A percentile compares a stretch with the other conserved stretches of the same genome.
Conservation (phyloP, 2,329 filamentous ascomycete species). For the Alternaria gansuensis region DNA sequence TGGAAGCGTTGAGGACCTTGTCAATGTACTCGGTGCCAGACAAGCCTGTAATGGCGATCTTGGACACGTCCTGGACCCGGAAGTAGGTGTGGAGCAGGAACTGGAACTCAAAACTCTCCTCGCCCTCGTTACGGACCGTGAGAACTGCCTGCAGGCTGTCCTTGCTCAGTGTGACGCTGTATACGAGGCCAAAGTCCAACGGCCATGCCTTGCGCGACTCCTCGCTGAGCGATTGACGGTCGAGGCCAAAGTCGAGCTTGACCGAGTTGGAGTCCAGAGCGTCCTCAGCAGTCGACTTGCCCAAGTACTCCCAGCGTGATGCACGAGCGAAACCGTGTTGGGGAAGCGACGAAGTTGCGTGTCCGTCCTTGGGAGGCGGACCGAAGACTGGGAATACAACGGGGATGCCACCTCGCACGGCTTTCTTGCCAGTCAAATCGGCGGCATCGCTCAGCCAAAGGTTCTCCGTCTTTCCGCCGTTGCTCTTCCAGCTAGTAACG, state of each 20-base stretch:
- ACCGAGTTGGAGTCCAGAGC: slow-evolving; percentile 66
- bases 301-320: slow-evolving; percentile 91
- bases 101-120: slow-evolving; percentile 87
- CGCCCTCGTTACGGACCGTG: slow-evolving; percentile 87
- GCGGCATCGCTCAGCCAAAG: slow-evolving; percentile 85
- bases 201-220: slow-evolving; percentile 79
- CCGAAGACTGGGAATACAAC: slow-evolving; percentile 96
- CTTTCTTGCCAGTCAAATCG: slow-evolving; percentile 83
- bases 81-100: slow-evolving; percentile 92
- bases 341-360: slow-evolving; percentile 79
- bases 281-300: slow-evolving; percentile 78
- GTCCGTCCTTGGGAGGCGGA: slow-evolving; percentile 73
- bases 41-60: slow-evolving; percentile 77
- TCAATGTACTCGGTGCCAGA: slow-evolving; percentile 80
- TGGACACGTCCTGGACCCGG: slow-evolving; percentile 80
- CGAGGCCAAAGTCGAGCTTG: slow-evolving; percentile 95
- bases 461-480: slow-evolving; percentile 75
- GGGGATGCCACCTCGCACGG: slow-evolving; percentile 90
- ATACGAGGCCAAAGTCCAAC: slow-evolving; percentile 86
- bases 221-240: slow-evolving; percentile 73
- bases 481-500: slow-evolving; percentile 90
- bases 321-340: slow-evolving; percentile 96
- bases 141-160: slow-evolving; percentile 81
- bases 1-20: slow-evolving; percentile 75
- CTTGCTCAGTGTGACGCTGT: slow-evolving; percentile 85